These are phyloP conservation scores for Solanum corneliomulleri DNA, from an alignment of 257 asterid genomes.

Conservation along the genomic window DNA sequence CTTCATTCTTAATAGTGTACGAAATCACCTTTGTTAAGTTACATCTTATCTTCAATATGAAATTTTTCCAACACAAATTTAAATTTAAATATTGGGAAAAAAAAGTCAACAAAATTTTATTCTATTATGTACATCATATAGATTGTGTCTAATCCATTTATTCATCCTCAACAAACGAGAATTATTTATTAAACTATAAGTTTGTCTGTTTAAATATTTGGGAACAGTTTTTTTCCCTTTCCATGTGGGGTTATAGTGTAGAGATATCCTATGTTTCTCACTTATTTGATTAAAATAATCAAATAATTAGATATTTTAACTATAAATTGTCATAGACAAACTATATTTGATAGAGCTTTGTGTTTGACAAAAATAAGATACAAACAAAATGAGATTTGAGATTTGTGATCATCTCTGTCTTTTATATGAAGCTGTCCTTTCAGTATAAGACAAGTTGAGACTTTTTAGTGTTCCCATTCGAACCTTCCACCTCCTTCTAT, in stretches of 20 bases:
- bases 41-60: no score
- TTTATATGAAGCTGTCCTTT: not conserved
- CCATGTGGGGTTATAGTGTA: no score
- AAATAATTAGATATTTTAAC: not conserved
- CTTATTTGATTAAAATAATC: not conserved
- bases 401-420: not conserved
- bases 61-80: no score
- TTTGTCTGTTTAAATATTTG: not conserved
- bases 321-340: not conserved
- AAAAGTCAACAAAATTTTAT: not conserved
- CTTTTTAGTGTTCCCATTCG: not conserved
- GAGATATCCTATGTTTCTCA: not conserved
- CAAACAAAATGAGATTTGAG: not conserved
- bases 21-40: no score
- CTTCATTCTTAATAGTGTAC: no score
- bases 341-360: not conserved
- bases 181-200: not conserved
- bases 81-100: no score
- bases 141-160: not conserved
- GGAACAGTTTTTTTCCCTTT: not conserved
- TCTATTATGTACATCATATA: not conserved
- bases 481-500: not conserved
- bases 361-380: not conserved
- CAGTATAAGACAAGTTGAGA: not conserved
- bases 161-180: not conserved